Percentiles rank a stretch among this genome's conserved stretches.
Evolutionary conservation across 2,329 filamentous ascomycete species (phyloP).

Genomic region (Thielaviopsis euricoi): DNA sequence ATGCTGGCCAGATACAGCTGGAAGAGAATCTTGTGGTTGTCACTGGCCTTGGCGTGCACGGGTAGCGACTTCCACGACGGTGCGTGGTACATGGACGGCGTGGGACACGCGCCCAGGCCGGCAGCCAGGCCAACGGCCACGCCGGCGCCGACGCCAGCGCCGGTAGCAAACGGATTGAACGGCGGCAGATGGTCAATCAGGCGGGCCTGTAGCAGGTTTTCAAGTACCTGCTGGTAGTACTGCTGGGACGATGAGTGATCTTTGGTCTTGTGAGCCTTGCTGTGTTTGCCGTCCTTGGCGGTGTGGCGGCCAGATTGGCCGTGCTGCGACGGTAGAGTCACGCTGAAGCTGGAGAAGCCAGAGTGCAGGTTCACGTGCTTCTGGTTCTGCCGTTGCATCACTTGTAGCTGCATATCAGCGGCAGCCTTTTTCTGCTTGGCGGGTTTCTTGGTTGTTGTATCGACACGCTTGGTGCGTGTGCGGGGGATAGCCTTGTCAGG

Average conservation of each 20-base stretch:
- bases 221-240: conserved; percentile 8
- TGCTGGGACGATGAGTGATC: not conserved
- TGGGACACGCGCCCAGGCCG: conserved; percentile 1
- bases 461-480: not conserved
- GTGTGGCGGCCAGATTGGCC: too few relatives aligned
- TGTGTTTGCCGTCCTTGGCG: too few relatives aligned
- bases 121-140: not conserved
- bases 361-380: not conserved
- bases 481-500: conserved; percentile 1
- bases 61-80: conserved; percentile 4
- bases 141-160: not conserved
- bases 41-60: conserved; percentile 4
- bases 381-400: not conserved
- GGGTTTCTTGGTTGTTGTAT: not conserved
- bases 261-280: not conserved
- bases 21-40: conserved; percentile 9
- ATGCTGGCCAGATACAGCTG: conserved; percentile 9
- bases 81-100: conserved; percentile 7
- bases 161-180: not conserved
- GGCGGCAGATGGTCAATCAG: not conserved
- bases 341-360: conserved; percentile 7
- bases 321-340: not conserved
- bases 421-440: conserved; percentile 4
- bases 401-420: conserved; percentile 4
- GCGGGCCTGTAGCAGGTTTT: conserved; percentile 5